Conservation (phyloP, 345 rosid species). For the Alliaria petiolata region DNA sequence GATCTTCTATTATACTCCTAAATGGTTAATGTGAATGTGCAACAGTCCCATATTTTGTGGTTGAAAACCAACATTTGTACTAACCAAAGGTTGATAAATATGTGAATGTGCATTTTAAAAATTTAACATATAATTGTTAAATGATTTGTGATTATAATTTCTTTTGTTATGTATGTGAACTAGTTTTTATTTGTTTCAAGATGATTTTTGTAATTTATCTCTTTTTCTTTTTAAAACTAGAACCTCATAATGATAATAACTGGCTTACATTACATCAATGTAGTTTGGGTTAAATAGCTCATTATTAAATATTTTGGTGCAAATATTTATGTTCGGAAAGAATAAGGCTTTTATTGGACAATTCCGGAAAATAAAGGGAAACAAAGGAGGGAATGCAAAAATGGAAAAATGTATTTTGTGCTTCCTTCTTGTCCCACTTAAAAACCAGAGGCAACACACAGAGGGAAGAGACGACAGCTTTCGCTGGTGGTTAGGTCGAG, state of each 20-base stretch:
- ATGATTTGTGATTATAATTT: background rate
- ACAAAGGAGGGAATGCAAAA: slow-evolving; percentile 21
- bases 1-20: no score
- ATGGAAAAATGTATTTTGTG: slow-evolving; percentile 1
- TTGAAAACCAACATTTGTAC: no score
- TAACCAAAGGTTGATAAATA: no score
- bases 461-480: slow-evolving; percentile 10
- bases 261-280: background rate
- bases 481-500: slow-evolving; percentile 13
- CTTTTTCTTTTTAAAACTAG: background rate
- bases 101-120: background rate
- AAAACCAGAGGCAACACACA: slow-evolving; percentile 8
- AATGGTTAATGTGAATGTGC: no score
- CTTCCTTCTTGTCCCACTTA: slow-evolving; percentile 19
- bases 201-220: background rate
- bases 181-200: background rate
- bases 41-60: no score
- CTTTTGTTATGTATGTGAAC: background rate
- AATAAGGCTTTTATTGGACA: background rate
- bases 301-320: background rate
- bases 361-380: background rate
- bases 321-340: background rate
- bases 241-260: no score
- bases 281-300: background rate
- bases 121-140: no score